Base-by-base conservation (phyloP, 2,329 filamentous ascomycete species). In the Calonectria pteridis region DNA sequence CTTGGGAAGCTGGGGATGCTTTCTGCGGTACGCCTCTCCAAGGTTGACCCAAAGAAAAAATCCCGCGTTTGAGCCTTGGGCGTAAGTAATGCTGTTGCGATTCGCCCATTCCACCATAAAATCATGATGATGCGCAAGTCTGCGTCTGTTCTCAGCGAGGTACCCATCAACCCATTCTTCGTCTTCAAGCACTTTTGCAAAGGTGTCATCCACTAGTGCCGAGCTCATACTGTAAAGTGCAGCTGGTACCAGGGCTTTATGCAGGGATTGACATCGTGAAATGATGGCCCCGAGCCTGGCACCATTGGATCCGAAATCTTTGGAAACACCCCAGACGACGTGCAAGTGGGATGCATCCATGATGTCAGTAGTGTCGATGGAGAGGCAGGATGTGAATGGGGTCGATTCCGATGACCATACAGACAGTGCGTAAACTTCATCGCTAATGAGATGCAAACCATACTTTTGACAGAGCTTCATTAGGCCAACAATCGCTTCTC, bases 161-260 rank as follows among this genome's bases (percentile, higher is more conserved):
- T 59, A 59, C 13, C 18, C 33, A 16, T 40, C 55, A 40, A 59
- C 33, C 33, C 55, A 59, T 23, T 40, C 20, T 18, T 28, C 13
- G 28, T 59, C 55, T 23, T 59, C 55, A n/a, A 37, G 55, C 7
- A 59, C 9, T 7, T 40, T 37, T 33, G 55, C n/a, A 37, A 59
- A 59, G 1, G 55, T 59, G 9, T 40, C n/a, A 26, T 59, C 33
- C n/a, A 37, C 55, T 6, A 59, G n/a, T 18, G 55, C 35, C 11
- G 55, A 59, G 31, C 55, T 40, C 55, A 59, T 59, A 16, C 55
- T 59, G n/a, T 59, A 59, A 16, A 59, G 55, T 37, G 55, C 55
- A 37, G 55, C 55, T 20, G 55, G 55, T 20, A 59, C 55, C 13
- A 59, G 18, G 9, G 55, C 33, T 18, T 26, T 59, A 18, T 59